Evolutionary conservation across 2,329 filamentous ascomycete species (phyloP).

Genomic region (Cytospora piceicola): DNA sequence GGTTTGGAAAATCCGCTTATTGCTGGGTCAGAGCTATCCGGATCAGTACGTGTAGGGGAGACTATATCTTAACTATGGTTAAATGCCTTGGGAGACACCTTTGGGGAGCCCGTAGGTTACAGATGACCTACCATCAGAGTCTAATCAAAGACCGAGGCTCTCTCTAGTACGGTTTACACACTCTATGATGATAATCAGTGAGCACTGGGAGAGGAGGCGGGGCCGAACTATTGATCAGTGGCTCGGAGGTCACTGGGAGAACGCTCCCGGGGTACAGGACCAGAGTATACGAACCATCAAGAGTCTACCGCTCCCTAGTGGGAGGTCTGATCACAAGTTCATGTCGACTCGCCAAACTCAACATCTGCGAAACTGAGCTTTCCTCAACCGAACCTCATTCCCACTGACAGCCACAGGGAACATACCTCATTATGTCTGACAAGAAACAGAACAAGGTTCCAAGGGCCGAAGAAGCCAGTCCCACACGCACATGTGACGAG

Average conservation of each 20-base stretch:
- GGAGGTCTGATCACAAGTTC: background rate
- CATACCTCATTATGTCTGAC: conserved; percentile 14
- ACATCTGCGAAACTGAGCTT: background rate
- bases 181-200: no score
- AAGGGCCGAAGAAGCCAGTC: conserved; percentile 3
- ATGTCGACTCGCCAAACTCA: background rate
- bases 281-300: background rate
- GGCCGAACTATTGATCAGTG: background rate
- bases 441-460: background rate
- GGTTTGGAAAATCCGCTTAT: no score
- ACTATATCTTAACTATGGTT: background rate
- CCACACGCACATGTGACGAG: background rate
- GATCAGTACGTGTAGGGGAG: conserved; percentile 2
- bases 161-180: no score
- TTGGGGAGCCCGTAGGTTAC: no score
- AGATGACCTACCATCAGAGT: no score
- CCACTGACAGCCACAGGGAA: background rate
- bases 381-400: background rate
- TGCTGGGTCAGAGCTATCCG: background rate
- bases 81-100: no score
- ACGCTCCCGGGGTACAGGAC: no score
- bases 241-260: no score
- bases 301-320: background rate
- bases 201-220: no score
- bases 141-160: no score